Percentiles rank a stretch among this genome's conserved stretches.
Evolutionary conservation across 129 eudicot species (phyloP).

Genomic region (Flaveria trinervia): DNA sequence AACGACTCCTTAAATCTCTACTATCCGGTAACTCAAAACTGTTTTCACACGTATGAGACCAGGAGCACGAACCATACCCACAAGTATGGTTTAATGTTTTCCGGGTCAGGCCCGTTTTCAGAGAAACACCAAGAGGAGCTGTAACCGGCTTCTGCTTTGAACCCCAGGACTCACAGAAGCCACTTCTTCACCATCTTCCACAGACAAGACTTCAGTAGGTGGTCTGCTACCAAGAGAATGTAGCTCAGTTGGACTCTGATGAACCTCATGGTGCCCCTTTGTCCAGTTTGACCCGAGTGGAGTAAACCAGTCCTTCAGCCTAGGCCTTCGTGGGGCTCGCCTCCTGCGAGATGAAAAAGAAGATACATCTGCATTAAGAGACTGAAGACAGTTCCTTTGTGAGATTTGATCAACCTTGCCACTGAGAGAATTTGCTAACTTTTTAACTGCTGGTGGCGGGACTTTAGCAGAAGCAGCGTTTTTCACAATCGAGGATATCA

Average conservation of each 20-base stretch:
- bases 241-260: conserved; percentile 83
- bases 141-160: conserved; percentile 77
- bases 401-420: conserved; percentile 42
- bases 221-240: conserved; percentile 87
- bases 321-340: conserved; percentile 70
- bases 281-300: conserved; percentile 78
- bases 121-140: conserved; percentile 74
- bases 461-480: conserved; percentile 52
- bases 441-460: conserved; percentile 54
- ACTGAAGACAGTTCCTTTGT: conserved; percentile 49
- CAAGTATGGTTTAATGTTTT: conserved; percentile 32
- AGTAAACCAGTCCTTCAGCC: conserved; percentile 60
- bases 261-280: conserved; percentile 52
- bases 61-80: not conserved
- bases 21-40: conserved; percentile 64
- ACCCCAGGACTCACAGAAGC: conserved; percentile 57
- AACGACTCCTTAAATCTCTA: conserved; percentile 47
- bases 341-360: conserved; percentile 72
- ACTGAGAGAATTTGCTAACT: conserved; percentile 37
- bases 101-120: conserved; percentile 47
- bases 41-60: conserved; percentile 43
- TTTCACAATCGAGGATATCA: conserved; percentile 52
- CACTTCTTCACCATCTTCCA: conserved; percentile 97
- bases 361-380: conserved; percentile 61
- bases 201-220: conserved; percentile 64